Evolutionary conservation across 2,329 filamentous ascomycete genomes (phyloP).

Genomic region (Hawksworthiomyces lignivorus): DNA sequence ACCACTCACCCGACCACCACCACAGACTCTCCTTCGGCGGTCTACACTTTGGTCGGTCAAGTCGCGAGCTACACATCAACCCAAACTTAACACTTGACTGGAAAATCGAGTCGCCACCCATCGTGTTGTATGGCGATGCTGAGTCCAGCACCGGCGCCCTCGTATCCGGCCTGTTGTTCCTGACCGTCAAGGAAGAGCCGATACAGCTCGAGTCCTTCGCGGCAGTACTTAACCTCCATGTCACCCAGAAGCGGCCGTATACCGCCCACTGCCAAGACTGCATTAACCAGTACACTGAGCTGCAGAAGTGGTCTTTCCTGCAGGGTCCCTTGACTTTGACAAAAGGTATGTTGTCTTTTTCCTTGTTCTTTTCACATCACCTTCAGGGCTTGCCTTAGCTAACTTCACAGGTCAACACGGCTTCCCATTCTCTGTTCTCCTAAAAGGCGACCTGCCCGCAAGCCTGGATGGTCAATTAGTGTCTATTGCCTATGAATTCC

Average conservation of each 20-base stretch:
- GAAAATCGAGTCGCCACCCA: conserved; percentile 76
- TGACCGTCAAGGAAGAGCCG: conserved; percentile 60
- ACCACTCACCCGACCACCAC: conserved; percentile 31
- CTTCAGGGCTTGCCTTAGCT: too few species aligned
- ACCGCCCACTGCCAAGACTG: conserved; percentile 72
- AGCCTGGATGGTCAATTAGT: conserved; percentile 68
- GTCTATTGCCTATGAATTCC: conserved; percentile 70
- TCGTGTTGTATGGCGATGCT: conserved; percentile 72
- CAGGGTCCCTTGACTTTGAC: conserved; percentile 43
- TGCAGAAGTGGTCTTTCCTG: conserved; percentile 75
- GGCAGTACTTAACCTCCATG: conserved; percentile 62
- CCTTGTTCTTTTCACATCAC: too few species aligned
- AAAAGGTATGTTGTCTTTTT: too few species aligned
- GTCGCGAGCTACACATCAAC: conserved; percentile 32
- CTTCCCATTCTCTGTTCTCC: conserved; percentile 82
- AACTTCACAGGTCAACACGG: conserved; percentile 65
- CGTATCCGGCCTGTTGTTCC: conserved; percentile 72
- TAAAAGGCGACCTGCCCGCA: conserved; percentile 79
- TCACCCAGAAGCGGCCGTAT: conserved; percentile 75
- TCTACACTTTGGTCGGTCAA: conserved; percentile 33
- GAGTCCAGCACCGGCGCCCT: conserved; percentile 74
- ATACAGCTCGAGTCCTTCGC: conserved; percentile 65
- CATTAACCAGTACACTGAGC: conserved; percentile 59
- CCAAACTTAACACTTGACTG: conserved; percentile 39
- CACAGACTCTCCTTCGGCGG: conserved; percentile 32